A percentile compares a stretch with the other conserved stretches of the same genome.
Conservation (phyloP, 805 yeast genomes). For the Ogataea methylovora region DNA sequence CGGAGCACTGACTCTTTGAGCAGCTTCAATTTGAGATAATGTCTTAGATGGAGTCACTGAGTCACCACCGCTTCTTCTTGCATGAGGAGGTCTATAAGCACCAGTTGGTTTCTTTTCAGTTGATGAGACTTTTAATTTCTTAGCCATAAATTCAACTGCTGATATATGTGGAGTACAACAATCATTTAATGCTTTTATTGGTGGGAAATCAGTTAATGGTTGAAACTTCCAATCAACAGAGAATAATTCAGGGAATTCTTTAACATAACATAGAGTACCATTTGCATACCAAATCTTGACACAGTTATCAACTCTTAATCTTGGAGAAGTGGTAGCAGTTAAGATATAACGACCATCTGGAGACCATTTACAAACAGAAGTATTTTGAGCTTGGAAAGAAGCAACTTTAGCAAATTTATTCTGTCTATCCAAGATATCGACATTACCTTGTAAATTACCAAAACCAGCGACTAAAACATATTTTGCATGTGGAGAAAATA, state of each 20-base stretch:
- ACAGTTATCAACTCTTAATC: slow-evolving; percentile 95
- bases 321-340: slow-evolving; percentile 96
- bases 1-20: slow-evolving; percentile 18
- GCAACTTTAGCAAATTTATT: slow-evolving; percentile 74
- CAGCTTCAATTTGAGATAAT: slow-evolving; percentile 50
- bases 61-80: slow-evolving; percentile 37
- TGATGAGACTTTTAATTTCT: slow-evolving; percentile 27
- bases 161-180: slow-evolving; percentile 67
- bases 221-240: slow-evolving; percentile 82
- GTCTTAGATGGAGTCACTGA: slow-evolving; percentile 37
- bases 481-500: slow-evolving; percentile 91
- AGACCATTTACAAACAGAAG: slow-evolving; percentile 96
- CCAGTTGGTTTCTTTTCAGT: slow-evolving; percentile 54
- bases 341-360: slow-evolving; percentile 92
- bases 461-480: slow-evolving; percentile 92
- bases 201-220: slow-evolving; percentile 45
- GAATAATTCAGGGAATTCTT: slow-evolving; percentile 76
- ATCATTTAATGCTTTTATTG: slow-evolving; percentile 35
- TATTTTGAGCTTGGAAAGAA: slow-evolving; percentile 84
- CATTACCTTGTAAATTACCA: slow-evolving; percentile 95
- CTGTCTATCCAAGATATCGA: slow-evolving; percentile 90
- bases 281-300: slow-evolving; percentile 87
- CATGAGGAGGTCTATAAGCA: slow-evolving; percentile 97
- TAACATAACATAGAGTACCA: slow-evolving; percentile 72
- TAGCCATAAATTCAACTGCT: slow-evolving; percentile 51